Percentiles rank a stretch among this genome's conserved stretches.
These are phyloP conservation scores for Ceratobasidium sp. DNA, from an alignment of 1,284 basidiomycete species.

Conservation along the genomic window DNA sequence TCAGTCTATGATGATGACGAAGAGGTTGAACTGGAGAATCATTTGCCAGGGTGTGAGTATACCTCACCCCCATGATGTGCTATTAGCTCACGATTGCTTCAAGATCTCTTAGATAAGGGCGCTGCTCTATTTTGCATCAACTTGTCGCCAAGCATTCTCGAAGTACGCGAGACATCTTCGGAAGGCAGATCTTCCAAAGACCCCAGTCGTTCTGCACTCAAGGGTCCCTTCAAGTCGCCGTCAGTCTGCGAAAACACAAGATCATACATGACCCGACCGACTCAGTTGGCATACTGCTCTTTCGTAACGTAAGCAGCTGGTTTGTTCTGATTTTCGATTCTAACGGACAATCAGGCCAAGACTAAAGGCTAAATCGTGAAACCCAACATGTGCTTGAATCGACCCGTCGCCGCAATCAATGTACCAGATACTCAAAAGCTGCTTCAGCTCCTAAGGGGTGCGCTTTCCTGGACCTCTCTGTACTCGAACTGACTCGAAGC, in stretches of 20 bases:
- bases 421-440: constrained; percentile 84
- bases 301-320: constrained; percentile 81
- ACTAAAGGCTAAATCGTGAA: constrained; percentile 74
- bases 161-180: constrained; percentile 63
- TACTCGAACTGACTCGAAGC: background rate
- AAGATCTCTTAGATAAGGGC: constrained; percentile 63
- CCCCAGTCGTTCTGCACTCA: constrained; percentile 62
- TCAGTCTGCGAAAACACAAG: constrained; percentile 91
- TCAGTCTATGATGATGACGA: constrained; percentile 72
- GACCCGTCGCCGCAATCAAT: constrained; percentile 82
- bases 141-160: constrained; percentile 90
- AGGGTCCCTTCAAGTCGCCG: constrained; percentile 75
- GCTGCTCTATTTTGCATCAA: constrained; percentile 95
- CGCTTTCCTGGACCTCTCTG: constrained; percentile 28
- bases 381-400: constrained; percentile 79
- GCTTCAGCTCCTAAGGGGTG: constrained; percentile 78
- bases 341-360: constrained; percentile 54
- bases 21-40: constrained; percentile 80
- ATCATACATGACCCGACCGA: constrained; percentile 89
- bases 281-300: constrained; percentile 88
- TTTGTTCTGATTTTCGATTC: background rate
- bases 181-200: constrained; percentile 73
- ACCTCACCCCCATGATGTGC: background rate
- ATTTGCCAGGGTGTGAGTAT: constrained; percentile 69
- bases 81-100: constrained; percentile 8